Percentiles rank a stretch among this genome's conserved stretches.
phyloP scores from a whole-genome alignment of 2,329 filamentous ascomycete species.

The Penicillium glabrum region DNA sequence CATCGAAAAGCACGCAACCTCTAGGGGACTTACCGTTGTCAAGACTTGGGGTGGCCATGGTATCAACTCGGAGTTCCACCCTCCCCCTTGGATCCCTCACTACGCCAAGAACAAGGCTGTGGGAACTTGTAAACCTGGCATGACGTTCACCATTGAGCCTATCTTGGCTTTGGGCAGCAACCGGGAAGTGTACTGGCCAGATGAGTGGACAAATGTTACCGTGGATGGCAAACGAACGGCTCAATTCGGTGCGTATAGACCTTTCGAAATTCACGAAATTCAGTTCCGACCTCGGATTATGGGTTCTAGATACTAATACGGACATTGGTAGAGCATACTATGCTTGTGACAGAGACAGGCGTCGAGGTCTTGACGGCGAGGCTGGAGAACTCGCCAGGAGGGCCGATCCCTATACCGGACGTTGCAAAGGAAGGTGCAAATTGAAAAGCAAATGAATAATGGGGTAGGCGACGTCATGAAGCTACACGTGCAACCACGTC shows the following conservation, averaged over 20 bases:
- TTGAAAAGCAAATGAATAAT: no score
- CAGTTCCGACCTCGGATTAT: neutral
- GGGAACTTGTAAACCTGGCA: constrained; percentile 83
- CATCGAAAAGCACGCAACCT: constrained; percentile 87
- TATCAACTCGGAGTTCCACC: constrained; percentile 85
- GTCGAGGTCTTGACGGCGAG: constrained; percentile 74
- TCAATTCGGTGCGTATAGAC: constrained; percentile 62
- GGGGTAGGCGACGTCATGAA: neutral
- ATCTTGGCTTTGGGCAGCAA: constrained; percentile 88
- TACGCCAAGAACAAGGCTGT: constrained; percentile 96
- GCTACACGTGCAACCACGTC: no score
- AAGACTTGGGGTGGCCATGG: constrained; percentile 91
- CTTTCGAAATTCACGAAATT: neutral
- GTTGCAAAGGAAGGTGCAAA: neutral
- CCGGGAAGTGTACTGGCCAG: constrained; percentile 87
- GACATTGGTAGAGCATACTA: constrained; percentile 61
- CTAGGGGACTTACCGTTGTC: constrained; percentile 75
- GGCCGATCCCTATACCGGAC: constrained; percentile 59
- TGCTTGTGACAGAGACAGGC: constrained; percentile 76
- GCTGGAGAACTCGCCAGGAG: constrained; percentile 67
- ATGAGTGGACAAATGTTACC: constrained; percentile 93
- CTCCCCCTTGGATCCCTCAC: constrained; percentile 85
- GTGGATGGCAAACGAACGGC: constrained; percentile 82
- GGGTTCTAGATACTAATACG: constrained; percentile 8
- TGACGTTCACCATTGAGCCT: constrained; percentile 96